Evolutionary conservation across 352 stramenopile genomes (phyloP).

Genomic region (Globisporangium solare): DNA sequence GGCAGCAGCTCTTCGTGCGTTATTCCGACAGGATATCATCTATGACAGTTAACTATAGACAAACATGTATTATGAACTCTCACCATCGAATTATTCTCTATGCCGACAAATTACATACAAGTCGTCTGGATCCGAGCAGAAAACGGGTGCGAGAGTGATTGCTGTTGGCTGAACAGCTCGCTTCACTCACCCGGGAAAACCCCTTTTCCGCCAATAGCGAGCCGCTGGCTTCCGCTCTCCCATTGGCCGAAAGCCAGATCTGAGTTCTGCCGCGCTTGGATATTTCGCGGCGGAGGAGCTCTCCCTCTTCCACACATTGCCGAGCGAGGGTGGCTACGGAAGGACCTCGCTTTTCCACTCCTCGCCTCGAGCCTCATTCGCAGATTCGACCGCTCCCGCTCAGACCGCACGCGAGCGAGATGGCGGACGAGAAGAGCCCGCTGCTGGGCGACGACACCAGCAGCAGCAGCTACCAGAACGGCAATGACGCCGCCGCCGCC

Average conservation of each 20-base stretch:
- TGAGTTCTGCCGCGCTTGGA: constrained; percentile 9
- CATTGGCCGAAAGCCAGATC: constrained; percentile 1
- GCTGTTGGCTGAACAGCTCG: no score
- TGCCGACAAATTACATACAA: no score
- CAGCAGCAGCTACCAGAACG: constrained; percentile 23
- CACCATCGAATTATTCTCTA: no score
- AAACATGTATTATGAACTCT: no score
- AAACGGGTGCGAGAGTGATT: no score
- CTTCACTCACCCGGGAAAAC: no score
- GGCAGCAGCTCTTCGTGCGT: no score
- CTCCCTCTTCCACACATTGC: neutral
- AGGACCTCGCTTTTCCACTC: neutral
- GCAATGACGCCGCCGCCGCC: constrained; percentile 7
- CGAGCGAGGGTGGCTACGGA: constrained; percentile 1
- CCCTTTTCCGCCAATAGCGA: no score
- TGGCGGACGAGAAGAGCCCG: constrained; percentile 51
- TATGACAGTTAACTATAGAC: no score
- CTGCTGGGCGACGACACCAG: constrained; percentile 36
- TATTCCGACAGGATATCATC: no score
- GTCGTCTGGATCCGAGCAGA: no score
- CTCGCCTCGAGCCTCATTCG: constrained; percentile 10
- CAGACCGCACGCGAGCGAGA: neutral
- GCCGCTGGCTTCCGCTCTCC: neutral
- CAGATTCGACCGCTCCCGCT: constrained; percentile 1
- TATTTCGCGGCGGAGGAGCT: constrained; percentile 5